These are phyloP conservation scores for Aspergillus awamori DNA, from an alignment of 2,329 filamentous ascomycete species.

Conservation along the genomic window DNA sequence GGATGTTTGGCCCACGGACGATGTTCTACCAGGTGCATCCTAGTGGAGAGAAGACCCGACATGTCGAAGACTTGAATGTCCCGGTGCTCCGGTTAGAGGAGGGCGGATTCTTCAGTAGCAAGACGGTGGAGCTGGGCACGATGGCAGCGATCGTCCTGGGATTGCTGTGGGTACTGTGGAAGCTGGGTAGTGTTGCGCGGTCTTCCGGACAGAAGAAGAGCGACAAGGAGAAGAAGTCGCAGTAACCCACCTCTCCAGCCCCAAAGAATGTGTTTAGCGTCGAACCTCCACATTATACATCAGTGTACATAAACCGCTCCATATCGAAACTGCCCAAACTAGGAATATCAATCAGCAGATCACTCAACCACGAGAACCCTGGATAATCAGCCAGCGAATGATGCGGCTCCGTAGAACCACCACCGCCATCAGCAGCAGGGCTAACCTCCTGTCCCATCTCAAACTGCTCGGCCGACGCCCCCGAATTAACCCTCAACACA, in stretches of 20 bases:
- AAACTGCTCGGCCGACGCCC: conserved; percentile 26
- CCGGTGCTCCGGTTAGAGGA: conserved; percentile 65
- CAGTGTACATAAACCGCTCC: conserved; percentile 34
- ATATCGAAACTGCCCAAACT: conserved; percentile 50
- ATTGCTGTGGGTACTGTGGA: conserved; percentile 71
- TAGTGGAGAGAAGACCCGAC: conserved; percentile 16
- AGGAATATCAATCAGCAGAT: conserved; percentile 49
- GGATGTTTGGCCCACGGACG: conserved; percentile 72
- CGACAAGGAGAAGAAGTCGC: conserved; percentile 30
- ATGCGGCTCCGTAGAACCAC: conserved; percentile 14
- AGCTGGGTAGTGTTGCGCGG: conserved; percentile 46
- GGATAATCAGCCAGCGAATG: conserved; percentile 33
- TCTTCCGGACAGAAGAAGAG: conserved; percentile 22
- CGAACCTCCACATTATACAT: background rate
- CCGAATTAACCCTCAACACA: conserved; percentile 42
- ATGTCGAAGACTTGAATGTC: conserved; percentile 62
- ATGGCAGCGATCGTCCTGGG: conserved; percentile 62
- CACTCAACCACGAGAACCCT: conserved; percentile 49
- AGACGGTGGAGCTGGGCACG: conserved; percentile 58
- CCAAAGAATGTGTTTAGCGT: background rate
- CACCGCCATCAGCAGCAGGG: too few relatives aligned
- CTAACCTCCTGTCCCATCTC: conserved; percentile 4
- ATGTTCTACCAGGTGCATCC: conserved; percentile 80
- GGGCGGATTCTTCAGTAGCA: conserved; percentile 43
- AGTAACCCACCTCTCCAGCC: conserved; percentile 17